A percentile compares a stretch with the other conserved stretches of the same genome.
These are phyloP conservation scores for Neofusicoccum sp. DNA, from an alignment of 2,329 filamentous ascomycete genomes.

Conservation along the genomic window DNA sequence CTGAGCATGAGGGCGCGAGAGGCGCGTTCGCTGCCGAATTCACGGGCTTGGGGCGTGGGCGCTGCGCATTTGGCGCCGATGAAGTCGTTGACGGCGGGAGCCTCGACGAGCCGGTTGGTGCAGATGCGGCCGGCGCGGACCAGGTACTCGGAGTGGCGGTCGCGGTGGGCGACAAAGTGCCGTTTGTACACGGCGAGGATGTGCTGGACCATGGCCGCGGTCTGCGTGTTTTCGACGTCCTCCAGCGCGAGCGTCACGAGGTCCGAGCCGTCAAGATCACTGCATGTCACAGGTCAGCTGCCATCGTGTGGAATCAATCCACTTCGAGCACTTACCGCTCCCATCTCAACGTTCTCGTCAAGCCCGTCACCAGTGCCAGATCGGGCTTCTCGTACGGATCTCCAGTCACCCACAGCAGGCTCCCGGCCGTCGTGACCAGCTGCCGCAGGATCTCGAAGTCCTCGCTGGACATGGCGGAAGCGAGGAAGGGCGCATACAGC, in stretches of 20 bases:
- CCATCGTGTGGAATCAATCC: neutral
- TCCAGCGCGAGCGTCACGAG: neutral
- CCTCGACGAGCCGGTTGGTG: neutral
- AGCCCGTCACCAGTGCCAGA: neutral
- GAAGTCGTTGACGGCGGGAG: neutral
- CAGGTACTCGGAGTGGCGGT: neutral
- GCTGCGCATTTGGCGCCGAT: neutral
- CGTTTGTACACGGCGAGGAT: neutral
- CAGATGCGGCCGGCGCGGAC: neutral
- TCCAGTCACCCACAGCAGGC: conserved; percentile 12
- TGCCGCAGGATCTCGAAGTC: neutral
- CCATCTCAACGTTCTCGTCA: conserved; percentile 1
- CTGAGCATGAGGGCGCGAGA: neutral
- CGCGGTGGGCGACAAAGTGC: neutral
- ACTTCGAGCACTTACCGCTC: neutral
- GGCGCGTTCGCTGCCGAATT: neutral
- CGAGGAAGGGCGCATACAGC: neutral
- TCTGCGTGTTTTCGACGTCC: neutral
- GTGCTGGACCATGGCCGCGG: neutral
- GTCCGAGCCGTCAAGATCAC: neutral
- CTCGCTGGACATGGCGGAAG: neutral
- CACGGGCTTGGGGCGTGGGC: neutral
- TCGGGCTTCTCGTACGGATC: neutral
- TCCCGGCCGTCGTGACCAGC: neutral
- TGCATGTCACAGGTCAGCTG: neutral